Evolutionary conservation across 352 stramenopile genomes (phyloP), one percentile per base, ranked within the genome.

Genomic region (Blastocystis sp.): DNA sequence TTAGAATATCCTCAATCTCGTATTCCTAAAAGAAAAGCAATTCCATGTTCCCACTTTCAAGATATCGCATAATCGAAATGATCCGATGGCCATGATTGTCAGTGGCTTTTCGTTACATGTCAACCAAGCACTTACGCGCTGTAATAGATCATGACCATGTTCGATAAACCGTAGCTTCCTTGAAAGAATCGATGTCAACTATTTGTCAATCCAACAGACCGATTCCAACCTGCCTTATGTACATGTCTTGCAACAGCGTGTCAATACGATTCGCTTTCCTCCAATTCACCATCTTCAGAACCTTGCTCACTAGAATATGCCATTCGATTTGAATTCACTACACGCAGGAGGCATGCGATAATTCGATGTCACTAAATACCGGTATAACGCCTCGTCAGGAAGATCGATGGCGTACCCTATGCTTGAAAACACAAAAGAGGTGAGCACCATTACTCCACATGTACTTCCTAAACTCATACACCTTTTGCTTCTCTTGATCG

Each of bases 111-210:
- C 32, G 2, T 72, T 21, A 72, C 1, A n/a, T 6, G 27, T 14
- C 7, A 27, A 16, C 2, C 1, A 42, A 27, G 24, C 4, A 42
- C 4, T 11, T 42, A 72, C 61, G n/a, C 61, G 24, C 2, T 72
- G 8, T 18, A 72, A 48, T 4, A 16, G 27, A 72, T 72, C 61
- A 11, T 42, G 21, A 1, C 61, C 61, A 46, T 72, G 61, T 44
- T 72, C 61, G n/a, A 46, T 72, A 27, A 72, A 72, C 7, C 61
- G 61, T 18, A 72, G 42, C 42, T 72, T 72, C 24, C 42, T 72
- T 27, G 61, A 72, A 11, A 72, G 32, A 32, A 72, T 72, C 18
- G 24, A 49, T 48, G 32, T 48, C 11, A 72, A 32, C 61, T 72
- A 72, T 32, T n/a, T 3, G 61, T 48, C 6, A 72, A 3, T 21